Percentiles rank a stretch among this genome's conserved stretches.
Conservation (phyloP, 768 basidiomycete species). For the Auriscalpium orientale region DNA sequence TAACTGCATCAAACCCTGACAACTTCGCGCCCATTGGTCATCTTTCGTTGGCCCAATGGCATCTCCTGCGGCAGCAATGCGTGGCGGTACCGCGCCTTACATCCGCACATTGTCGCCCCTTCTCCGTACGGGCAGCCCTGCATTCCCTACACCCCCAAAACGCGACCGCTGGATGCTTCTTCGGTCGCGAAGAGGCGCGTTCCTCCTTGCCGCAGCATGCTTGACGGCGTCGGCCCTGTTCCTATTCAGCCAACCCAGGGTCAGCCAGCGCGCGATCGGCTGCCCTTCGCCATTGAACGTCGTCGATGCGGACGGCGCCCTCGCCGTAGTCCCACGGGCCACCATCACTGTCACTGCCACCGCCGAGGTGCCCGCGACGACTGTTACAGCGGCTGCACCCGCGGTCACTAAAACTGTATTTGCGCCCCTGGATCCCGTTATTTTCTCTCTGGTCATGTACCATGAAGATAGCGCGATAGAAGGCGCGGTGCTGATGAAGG, state of each 20-base stretch:
- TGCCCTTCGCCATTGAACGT: not conserved
- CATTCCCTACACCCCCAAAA: too few relatives aligned
- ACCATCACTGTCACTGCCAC: not conserved
- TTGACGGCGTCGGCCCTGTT: not conserved
- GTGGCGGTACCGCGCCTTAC: too few relatives aligned
- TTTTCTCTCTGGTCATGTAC: conserved; percentile 12
- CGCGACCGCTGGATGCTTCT: not conserved
- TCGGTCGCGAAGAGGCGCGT: not conserved
- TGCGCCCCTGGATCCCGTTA: conserved; percentile 1
- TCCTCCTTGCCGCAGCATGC: not conserved
- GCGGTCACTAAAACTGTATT: not conserved
- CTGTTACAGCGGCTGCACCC: not conserved
- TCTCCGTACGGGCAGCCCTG: too few relatives aligned
- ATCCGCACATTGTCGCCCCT: too few relatives aligned
- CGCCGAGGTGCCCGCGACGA: not conserved
- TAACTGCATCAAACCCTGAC: too few relatives aligned
- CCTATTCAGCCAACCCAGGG: not conserved
- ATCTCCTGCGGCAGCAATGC: too few relatives aligned
- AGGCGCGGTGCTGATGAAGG: conserved; percentile 13
- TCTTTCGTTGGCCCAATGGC: too few relatives aligned
- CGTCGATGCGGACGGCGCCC: not conserved
- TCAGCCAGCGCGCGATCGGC: not conserved
- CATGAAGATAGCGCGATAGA: conserved; percentile 8
- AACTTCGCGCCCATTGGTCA: too few relatives aligned
- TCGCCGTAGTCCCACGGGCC: not conserved